Evolutionary conservation across 208 protist genomes (phyloP).

Genomic region (Naegleria gruberi): DNA sequence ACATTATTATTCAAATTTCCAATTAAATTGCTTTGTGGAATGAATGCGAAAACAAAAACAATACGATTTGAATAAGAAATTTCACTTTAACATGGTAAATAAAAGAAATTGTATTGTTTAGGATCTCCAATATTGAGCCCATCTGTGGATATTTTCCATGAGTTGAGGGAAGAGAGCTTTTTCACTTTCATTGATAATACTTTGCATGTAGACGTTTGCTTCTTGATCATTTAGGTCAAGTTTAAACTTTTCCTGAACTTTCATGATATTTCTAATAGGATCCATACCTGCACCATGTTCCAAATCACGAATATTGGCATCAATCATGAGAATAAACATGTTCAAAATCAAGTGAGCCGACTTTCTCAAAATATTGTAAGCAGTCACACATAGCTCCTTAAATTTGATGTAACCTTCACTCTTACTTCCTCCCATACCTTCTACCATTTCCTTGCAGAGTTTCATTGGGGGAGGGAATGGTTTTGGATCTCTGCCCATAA

Average conservation of each 20-base stretch:
- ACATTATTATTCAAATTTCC: no score
- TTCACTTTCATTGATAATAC: constrained; percentile 74
- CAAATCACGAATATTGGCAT: constrained; percentile 66
- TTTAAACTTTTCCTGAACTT: constrained; percentile 83
- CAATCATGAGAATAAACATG: constrained; percentile 78
- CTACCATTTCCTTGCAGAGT: constrained; percentile 36
- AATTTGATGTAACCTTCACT: constrained; percentile 61
- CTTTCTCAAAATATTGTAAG: constrained; percentile 90
- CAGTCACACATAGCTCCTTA: constrained; percentile 76
- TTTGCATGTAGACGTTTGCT: constrained; percentile 77
- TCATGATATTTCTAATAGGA: constrained; percentile 54
- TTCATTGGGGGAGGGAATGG: constrained; percentile 67
- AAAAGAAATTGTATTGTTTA: background rate
- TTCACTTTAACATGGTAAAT: no score
- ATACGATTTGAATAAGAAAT: no score
- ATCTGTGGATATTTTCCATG: constrained; percentile 6
- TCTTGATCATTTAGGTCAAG: constrained; percentile 78
- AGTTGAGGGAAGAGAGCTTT: constrained; percentile 9
- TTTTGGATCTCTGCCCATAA: constrained; percentile 67
- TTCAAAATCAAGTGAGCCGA: constrained; percentile 87
- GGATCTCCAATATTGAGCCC: constrained; percentile 12
- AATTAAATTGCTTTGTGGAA: no score
- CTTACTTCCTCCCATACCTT: constrained; percentile 58
- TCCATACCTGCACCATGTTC: constrained; percentile 55
- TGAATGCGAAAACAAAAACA: no score